A percentile compares a stretch with the other conserved stretches of the same genome.
Evolutionary conservation across 148 eudicot species (phyloP).

Genomic region (Rhododendron simsii): DNA sequence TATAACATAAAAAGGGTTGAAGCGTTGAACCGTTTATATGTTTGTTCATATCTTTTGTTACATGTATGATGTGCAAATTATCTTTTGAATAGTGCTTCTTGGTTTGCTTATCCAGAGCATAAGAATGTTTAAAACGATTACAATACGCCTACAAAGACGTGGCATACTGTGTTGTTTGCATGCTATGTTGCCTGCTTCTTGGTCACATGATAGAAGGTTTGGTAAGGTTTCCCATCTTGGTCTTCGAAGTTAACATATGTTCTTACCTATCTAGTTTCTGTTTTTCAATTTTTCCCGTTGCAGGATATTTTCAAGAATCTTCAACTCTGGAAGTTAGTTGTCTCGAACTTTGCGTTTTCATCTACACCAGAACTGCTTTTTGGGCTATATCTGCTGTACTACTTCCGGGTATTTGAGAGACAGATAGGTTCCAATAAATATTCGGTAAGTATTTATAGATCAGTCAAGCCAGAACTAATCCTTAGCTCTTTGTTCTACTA

Average conservation of each 20-base stretch:
- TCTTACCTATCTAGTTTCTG: not conserved
- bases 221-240: not conserved
- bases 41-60: not conserved
- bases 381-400: constrained; percentile 82
- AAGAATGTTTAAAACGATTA: not conserved
- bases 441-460: constrained; percentile 51
- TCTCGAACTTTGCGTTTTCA: constrained; percentile 71
- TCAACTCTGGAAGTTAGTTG: constrained; percentile 78
- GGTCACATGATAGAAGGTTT: not conserved
- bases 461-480: not conserved
- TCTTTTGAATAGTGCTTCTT: not conserved
- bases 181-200: not conserved
- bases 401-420: constrained; percentile 95
- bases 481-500: not conserved
- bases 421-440: constrained; percentile 96
- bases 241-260: not conserved
- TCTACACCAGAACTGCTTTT: constrained; percentile 89
- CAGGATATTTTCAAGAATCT: constrained; percentile 85
- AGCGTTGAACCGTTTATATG: not conserved
- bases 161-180: not conserved
- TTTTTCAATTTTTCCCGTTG: not conserved
- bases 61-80: not conserved
- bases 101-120: not conserved
- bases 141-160: not conserved
- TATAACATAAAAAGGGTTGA: not conserved